Base-by-base conservation (phyloP, 768 basidiomycete genomes). In the Amanita polypyramis region DNA sequence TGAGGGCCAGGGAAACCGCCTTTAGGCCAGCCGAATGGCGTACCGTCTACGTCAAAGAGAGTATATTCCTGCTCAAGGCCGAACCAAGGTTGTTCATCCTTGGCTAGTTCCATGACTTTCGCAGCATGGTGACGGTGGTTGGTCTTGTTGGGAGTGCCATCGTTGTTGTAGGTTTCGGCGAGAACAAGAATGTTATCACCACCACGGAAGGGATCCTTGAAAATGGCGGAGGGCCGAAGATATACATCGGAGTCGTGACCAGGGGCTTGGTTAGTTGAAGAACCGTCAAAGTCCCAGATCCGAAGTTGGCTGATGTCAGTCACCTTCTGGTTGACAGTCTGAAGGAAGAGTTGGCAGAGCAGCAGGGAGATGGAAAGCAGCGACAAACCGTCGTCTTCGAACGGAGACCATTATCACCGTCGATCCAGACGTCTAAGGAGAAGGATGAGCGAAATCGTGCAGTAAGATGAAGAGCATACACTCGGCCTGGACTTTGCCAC, bases 11-110 rank as follows among this genome's bases (percentile, higher is more conserved):
- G 96, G 85, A 97, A 99, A 70, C 96, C 96, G 59, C 92, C 93
- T 70, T 93, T 93, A 60, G 96, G 96, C 96, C 96, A 98, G 47
- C 91, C 92, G 67, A 74, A 86, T 39, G 95, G 95, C 52, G 76
- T 73, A 56, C 84, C 93, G 65, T 98, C 96, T 55, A 74, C 76
- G 62, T 92, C 93, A 59, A 99, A 87, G 56, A 99, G 84, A 57
- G 95, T 98, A 76, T 97, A 99, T 65, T 98, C 96, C 67, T 99
- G 96, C 69, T 98, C 95, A 54, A 98, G 74, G 70, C 95, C 93
- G 66, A 99, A 98, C 96, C 96, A 99, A 27, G 96, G 96, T 47
- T 70, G 70, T 19, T 60, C 14, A 1, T 80, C 82, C 69, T 88
- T 88, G 58, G 85, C 88, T 50, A 82, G 79, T 51, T 98, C 93